Conservation (phyloP, 306 rosid species). For the Morella rubra region DNA sequence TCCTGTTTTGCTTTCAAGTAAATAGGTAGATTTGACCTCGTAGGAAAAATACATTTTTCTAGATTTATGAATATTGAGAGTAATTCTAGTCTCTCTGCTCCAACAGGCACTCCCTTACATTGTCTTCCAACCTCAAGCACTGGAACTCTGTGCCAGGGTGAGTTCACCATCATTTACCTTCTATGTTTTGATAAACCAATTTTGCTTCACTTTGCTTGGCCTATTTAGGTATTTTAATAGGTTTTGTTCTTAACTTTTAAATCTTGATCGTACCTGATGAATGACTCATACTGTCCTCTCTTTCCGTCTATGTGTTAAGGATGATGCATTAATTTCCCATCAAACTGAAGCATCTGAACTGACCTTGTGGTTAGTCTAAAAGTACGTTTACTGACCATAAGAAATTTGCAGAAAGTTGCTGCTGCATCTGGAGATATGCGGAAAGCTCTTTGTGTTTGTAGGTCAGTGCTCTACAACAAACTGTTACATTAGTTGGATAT, state of each 20-base stretch:
- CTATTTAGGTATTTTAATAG: neutral
- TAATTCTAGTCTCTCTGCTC: conserved; percentile 13
- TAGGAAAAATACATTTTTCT: conserved; percentile 13
- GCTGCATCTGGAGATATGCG: conserved; percentile 98
- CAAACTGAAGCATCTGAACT: neutral
- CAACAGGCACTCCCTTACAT: conserved; percentile 65
- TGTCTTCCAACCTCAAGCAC: conserved; percentile 72
- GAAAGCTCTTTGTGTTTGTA: conserved; percentile 78
- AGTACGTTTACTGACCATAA: neutral
- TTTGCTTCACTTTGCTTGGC: neutral
- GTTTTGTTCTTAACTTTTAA: neutral
- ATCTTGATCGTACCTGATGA: neutral
- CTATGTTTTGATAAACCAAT: neutral
- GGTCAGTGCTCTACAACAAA: conserved; percentile 46
- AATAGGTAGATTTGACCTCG: neutral
- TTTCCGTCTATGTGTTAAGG: neutral
- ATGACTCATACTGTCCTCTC: neutral
- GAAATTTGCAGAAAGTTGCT: conserved; percentile 78
- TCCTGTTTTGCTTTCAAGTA: neutral
- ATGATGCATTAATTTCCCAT: neutral
- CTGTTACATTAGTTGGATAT: neutral
- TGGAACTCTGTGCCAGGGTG: conserved; percentile 97
- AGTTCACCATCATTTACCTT: conserved; percentile 29
- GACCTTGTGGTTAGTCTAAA: conserved; percentile 9
- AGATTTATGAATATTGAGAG: conserved; percentile 5